phyloP scores from a whole-genome alignment of 805 yeast species.

The Candida mattraensis region DNA sequence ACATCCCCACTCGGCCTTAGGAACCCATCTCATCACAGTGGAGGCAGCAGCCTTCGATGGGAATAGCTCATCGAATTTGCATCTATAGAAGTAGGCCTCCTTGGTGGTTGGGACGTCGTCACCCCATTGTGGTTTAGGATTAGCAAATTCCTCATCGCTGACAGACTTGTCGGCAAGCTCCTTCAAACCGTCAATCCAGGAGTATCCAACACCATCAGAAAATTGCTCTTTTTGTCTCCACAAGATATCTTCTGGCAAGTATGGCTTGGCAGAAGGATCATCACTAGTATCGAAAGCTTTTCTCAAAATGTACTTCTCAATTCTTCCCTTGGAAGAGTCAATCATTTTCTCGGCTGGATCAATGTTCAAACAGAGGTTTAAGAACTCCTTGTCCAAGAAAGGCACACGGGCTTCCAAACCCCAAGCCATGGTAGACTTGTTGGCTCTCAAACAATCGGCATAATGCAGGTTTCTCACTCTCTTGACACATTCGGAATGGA shows the following conservation, averaged over 20 bases:
- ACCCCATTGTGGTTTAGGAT: conserved; percentile 97
- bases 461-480: conserved; percentile 96
- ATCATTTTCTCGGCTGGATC: conserved; percentile 92
- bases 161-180: conserved; percentile 88
- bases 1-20: conserved; percentile 99
- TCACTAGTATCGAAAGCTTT: conserved; percentile 95
- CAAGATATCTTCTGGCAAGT: conserved; percentile 92
- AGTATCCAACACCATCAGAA: conserved; percentile 99
- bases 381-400: conserved; percentile 91
- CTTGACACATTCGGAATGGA: conserved; percentile 93
- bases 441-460: conserved; percentile 97
- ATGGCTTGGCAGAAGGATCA: conserved; percentile 75
- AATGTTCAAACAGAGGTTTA: conserved; percentile 91
- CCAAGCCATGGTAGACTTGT: conserved; percentile 99
- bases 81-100: conserved; percentile 99
- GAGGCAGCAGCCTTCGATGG: conserved; percentile 88
- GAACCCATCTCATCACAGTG: conserved; percentile 99
- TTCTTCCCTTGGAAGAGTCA: conserved; percentile 64
- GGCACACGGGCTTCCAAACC: conserved; percentile 99
- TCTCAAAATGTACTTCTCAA: conserved; percentile 94
- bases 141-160: conserved; percentile 85
- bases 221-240: conserved; percentile 99
- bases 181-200: conserved; percentile 98
- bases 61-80: conserved; percentile 92
- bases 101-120: conserved; percentile 91